Evolutionary conservation across 805 yeast species (phyloP), one percentile per base, ranked within the genome.

Genomic region (Candida ficus): DNA sequence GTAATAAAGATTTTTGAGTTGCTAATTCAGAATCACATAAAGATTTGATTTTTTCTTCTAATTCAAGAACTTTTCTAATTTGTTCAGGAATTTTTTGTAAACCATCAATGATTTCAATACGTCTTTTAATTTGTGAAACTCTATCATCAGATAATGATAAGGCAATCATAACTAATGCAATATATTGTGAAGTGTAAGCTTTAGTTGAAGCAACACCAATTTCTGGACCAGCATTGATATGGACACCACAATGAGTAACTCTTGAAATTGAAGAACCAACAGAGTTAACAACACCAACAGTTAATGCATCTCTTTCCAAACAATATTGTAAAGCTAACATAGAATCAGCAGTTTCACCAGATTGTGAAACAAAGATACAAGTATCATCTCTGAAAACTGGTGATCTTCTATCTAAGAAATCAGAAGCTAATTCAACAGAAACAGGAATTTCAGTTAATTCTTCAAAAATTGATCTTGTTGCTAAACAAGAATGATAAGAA

Each of bases 341-440:
- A 7, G 96, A 80, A 65, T 93, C 99, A 26, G 98, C 98, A 38
- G 99, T 93, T 70, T 93, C 99, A 63, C 99, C 99, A 43, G 96
- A 86, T 68, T 93, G 99, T 9, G 98, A 93, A 20, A 93, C 99
- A 65, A 93, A 93, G 32, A 95, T 80, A 68, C 97, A 89, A 5
- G 95, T 88, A 63, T 93, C 99, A 64, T 93, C 99, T 70, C 99
- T 83, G 70, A 91, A 93, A 32, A 93, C 95, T n/a, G 98, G 98
- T 3, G 96, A 85, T 52, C 73, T 77, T 68, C 99, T 80, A 63
- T 93, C 99, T 57, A 93, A 71, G 67, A 90, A 90, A 62, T 90
- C 97, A 12, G 96, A 86, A 10, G 96, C 96, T 57, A 90, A 75
- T 62, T 90, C 97, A 29, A 90, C 95, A 33, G 85, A 69, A 7